These are phyloP conservation scores for Lophiostoma macrostomum DNA, from an alignment of 495 filamentous ascomycete species.

Conservation along the genomic window DNA sequence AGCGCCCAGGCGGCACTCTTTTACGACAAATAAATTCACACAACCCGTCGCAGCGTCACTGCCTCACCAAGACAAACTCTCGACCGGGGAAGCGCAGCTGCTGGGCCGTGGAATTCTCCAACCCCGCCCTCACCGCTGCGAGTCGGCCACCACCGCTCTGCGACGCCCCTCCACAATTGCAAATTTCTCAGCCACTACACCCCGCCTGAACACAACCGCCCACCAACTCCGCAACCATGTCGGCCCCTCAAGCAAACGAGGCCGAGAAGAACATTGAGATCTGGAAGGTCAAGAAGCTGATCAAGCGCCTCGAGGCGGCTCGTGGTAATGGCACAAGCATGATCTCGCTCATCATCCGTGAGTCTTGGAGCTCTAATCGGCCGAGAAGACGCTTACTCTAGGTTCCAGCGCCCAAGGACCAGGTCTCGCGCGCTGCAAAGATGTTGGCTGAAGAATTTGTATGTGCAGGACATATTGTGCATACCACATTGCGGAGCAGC, in stretches of 20 bases:
- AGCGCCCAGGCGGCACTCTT: too few species aligned
- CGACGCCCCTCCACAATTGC: conserved; percentile 5
- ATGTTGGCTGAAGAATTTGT: conserved; percentile 99
- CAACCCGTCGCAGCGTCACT: too few species aligned
- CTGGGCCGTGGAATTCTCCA: too few species aligned
- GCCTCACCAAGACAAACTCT: too few species aligned
- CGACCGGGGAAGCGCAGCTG: too few species aligned
- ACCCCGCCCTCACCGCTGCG: conserved; percentile 11
- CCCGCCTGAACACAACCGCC: background rate
- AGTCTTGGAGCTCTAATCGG: conserved; percentile 37
- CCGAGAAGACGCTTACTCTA: conserved; percentile 18
- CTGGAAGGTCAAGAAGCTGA: conserved; percentile 94
- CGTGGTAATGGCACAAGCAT: conserved; percentile 95
- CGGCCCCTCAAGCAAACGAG: conserved; percentile 81
- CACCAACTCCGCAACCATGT: conserved; percentile 65
- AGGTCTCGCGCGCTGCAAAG: conserved; percentile 91
- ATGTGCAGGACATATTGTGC: too few species aligned
- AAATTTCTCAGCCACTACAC: conserved; percentile 24
- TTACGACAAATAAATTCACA: too few species aligned
- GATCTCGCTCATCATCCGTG: conserved; percentile 98
- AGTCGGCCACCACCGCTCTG: conserved; percentile 11
- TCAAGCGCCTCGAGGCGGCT: conserved; percentile 76
- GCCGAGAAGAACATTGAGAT: conserved; percentile 97
- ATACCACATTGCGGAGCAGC: background rate
- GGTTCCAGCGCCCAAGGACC: conserved; percentile 84